Percentiles rank a stretch among this genome's conserved stretches.
Evolutionary conservation across 768 basidiomycete genomes (phyloP).

Genomic region (Tylopilus vinaceipallidus): DNA sequence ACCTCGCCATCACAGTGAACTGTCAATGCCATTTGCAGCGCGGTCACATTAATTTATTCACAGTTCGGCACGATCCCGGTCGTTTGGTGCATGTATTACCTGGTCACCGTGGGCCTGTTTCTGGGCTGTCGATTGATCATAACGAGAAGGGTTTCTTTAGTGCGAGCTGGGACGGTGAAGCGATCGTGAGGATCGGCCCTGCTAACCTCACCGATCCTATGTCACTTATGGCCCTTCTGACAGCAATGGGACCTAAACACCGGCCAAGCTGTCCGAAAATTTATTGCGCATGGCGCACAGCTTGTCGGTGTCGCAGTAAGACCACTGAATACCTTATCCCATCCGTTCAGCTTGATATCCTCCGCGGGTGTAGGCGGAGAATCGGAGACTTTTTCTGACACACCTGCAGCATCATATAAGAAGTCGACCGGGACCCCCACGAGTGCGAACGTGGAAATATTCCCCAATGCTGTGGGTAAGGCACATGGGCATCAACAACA

Average conservation of each 20-base stretch:
- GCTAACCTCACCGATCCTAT: not conserved
- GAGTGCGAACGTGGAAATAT: constrained; percentile 24
- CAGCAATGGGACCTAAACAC: constrained; percentile 99
- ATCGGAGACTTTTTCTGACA: constrained; percentile 17
- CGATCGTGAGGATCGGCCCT: constrained; percentile 54
- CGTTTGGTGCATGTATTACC: constrained; percentile 59
- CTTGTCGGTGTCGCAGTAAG: constrained; percentile 78
- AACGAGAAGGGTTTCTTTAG: constrained; percentile 87
- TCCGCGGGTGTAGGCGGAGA: constrained; percentile 26
- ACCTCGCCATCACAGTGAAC: constrained; percentile 17
- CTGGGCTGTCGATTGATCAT: constrained; percentile 75
- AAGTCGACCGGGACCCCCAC: constrained; percentile 14
- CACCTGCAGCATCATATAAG: constrained; percentile 6
- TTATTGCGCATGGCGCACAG: constrained; percentile 81
- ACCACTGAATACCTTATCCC: constrained; percentile 48
- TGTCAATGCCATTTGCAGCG: constrained; percentile 45
- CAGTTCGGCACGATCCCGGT: constrained; percentile 90
- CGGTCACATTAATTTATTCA: constrained; percentile 92
- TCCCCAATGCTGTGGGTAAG: constrained; percentile 17
- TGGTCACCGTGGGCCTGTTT: constrained; percentile 80
- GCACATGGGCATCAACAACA: constrained; percentile 15
- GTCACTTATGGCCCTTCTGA: constrained; percentile 6
- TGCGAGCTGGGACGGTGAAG: constrained; percentile 93
- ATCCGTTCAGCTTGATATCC: constrained; percentile 26
- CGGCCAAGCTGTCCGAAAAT: constrained; percentile 73